Evolutionary conservation across 2,329 filamentous ascomycete genomes (phyloP), one percentile per base, ranked within the genome.

Genomic region (Mariannaea sp.): DNA sequence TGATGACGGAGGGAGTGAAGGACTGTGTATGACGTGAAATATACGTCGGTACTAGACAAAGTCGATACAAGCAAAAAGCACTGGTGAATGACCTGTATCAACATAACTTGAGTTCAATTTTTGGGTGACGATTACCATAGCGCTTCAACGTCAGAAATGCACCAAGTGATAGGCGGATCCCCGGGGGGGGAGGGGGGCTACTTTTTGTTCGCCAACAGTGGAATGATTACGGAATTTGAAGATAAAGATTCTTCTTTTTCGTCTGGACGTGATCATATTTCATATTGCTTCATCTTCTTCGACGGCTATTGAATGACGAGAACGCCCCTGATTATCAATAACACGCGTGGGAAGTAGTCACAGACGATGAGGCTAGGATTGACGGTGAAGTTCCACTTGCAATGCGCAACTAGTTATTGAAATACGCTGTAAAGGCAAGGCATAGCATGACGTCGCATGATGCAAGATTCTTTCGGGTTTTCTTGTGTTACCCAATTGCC

Each of bases 1-100:
- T 58, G 48, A 60, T 45, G 60, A 62, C 53, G 36, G 29, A 41
- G 45, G 39, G 50, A 41, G 22, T 33, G 43, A 16, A 44, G 53
- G 50, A 49, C 49, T 60, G 27, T 50, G 56, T 40, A 38, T 56
- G 56, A 55, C 19, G 22, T 29, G 43, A 33, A 48, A 24, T 22
- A 27, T 19, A 38, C 20, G 36, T 33, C 29, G 19, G 29, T 51
- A 46, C 35, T 51, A 51, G 53, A 54, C 26, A 17, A 27, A 49
- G 41, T 46, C 30, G 53, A 55, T 39, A 41, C 33, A 55, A 50
- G 33, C n/a, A 24, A 55, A 43, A 38, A 20, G 40, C 35, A 54
- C 49, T 45, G 36, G 39, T 40, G 30, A 41, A 42, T 26, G 14
- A 43, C 36, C 35, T 41, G 53, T 38, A 27, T 41, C 40, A 20